These are phyloP conservation scores for Cladophialophora yegresii DNA, from an alignment of 2,329 filamentous ascomycete species.

Conservation along the genomic window DNA sequence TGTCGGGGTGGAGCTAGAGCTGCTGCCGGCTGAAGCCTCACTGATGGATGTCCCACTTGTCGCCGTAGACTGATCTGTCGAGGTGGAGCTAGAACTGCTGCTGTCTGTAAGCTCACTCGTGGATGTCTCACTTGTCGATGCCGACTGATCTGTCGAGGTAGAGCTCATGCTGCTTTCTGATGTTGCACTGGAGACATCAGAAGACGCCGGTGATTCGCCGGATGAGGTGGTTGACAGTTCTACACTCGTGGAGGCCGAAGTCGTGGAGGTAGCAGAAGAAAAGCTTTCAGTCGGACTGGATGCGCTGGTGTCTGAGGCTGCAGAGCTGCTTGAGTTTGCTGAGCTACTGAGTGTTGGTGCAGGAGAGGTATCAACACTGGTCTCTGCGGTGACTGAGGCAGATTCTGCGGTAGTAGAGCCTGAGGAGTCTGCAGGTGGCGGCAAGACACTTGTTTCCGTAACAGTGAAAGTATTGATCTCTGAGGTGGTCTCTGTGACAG, in stretches of 20 bases:
- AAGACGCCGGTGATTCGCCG: neutral
- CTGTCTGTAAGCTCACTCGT: neutral
- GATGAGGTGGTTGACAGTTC: neutral
- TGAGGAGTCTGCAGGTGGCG: neutral
- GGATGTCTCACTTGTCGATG: constrained; percentile 2
- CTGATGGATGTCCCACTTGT: neutral
- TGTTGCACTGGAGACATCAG: neutral
- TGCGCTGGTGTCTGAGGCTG: neutral
- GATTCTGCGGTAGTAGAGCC: neutral
- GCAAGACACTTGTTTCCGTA: neutral
- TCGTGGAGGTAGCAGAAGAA: neutral
- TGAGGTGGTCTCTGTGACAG: neutral
- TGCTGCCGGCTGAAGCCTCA: neutral
- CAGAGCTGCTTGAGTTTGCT: neutral
- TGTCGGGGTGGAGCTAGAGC: neutral
- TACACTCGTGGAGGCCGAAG: neutral
- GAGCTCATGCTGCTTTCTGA: neutral
- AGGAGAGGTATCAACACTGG: neutral
- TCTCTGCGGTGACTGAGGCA: neutral
- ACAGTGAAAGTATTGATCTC: neutral
- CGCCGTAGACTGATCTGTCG: neutral
- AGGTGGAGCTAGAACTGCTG: neutral
- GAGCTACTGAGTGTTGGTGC: neutral
- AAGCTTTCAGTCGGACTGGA: neutral
- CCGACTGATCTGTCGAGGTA: neutral